Base-by-base conservation (phyloP, 2,329 filamentous ascomycete genomes). In the Diplocarpon rosae region DNA sequence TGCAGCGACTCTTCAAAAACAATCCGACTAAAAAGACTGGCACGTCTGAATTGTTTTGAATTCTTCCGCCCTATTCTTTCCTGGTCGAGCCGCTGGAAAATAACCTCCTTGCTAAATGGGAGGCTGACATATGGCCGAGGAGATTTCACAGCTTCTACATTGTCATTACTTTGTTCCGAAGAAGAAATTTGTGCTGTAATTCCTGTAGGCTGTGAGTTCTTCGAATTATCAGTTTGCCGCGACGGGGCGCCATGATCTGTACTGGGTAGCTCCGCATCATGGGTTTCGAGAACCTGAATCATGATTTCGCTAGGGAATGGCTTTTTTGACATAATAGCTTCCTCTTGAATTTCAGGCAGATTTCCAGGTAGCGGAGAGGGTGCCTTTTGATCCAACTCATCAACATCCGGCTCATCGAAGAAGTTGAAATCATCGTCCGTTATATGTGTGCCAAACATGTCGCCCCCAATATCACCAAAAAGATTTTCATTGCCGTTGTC, bases 341-440 rank as follows among this genome's bases (percentile, higher is more conserved):
- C 16, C 29, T 53, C 46, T 39, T 47, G 28, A 13, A 34, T 16
- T 8, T 7, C 30, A 6, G 36, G 17, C 16, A 40, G 33, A 28
- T 17, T 41, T 14, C 17, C 32, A 39, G 39, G 30, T 35, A 37
- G 34, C 16, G 51, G 46, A 13, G 48, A 48, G 5, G 34, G 46
- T 34, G 41, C n/a, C 17, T 55, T 53, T 24, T 50, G 41, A 33
- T 55, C 52, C 38, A 54, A 43, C n/a, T 53, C 44, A 27, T 57
- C 36, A 37, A 39, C 58, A 47, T 62, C 66, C 47, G 69, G 69
- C 49, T 83, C 79, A 55, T 90, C 84, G 54, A 90, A 90, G 62
- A 89, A 90, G 59, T 76, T 85, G 60, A 90, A 90, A 58, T 92
- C 85, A 5, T 78, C 84, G 54, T 92, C 85, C 1, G 82, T 88